Percentiles rank a stretch among this genome's conserved stretches.
Conservation (phyloP, 345 rosid genomes). For the Eucalyptus pauciflora region DNA sequence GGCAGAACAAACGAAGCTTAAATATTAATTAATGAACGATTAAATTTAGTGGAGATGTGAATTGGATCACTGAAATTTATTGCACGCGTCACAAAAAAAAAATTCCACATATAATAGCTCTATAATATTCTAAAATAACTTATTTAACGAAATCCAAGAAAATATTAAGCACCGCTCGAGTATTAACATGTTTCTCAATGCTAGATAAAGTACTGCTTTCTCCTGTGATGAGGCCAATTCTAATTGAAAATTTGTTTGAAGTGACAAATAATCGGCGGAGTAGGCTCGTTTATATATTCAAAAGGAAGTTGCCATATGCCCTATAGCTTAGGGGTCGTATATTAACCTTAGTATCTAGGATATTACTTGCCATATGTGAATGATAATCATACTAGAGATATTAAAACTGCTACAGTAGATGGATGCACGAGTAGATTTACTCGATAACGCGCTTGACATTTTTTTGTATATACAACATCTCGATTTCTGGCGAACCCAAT, state of each 20-base stretch:
- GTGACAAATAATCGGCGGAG: background rate
- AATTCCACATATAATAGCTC: background rate
- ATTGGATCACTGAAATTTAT: background rate
- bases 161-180: background rate
- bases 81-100: too few relatives aligned
- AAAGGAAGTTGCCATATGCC: background rate
- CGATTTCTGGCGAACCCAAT: rapidly evolving
- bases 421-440: background rate
- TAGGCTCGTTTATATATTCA: background rate
- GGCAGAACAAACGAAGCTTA: rapidly evolving
- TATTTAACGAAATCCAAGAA: background rate
- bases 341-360: background rate
- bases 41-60: background rate
- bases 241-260: background rate
- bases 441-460: rapidly evolving
- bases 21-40: background rate
- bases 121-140: background rate
- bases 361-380: background rate
- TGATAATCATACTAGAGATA: background rate
- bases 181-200: background rate
- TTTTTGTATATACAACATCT: background rate
- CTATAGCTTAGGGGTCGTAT: background rate
- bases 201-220: background rate
- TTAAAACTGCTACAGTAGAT: background rate
- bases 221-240: background rate